These are phyloP conservation scores for Calonectria crousiana DNA, from an alignment of 2,329 filamentous ascomycete species.

Conservation along the genomic window DNA sequence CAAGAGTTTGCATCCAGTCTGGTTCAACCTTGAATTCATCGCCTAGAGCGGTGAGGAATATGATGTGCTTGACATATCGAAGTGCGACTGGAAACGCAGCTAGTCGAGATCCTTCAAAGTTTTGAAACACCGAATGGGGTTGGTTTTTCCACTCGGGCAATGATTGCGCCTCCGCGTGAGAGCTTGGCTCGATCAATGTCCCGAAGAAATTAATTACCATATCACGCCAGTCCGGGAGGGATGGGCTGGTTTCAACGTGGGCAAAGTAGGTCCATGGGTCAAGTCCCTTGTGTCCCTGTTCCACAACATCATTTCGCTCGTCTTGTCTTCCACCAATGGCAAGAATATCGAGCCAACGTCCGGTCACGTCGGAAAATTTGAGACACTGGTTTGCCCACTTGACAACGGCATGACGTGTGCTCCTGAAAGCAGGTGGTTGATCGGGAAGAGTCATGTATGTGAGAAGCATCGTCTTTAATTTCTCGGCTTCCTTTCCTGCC, in stretches of 20 bases:
- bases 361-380: constrained; percentile 81
- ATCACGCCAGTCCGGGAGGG: constrained; percentile 64
- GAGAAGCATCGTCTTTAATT: constrained; percentile 69
- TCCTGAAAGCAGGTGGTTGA: constrained; percentile 69
- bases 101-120: constrained; percentile 60
- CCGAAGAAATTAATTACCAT: constrained; percentile 65
- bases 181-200: constrained; percentile 46
- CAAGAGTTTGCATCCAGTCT: constrained; percentile 87
- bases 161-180: constrained; percentile 52
- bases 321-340: constrained; percentile 76
- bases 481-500: constrained; percentile 43
- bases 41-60: constrained; percentile 63
- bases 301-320: constrained; percentile 84
- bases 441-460: constrained; percentile 73
- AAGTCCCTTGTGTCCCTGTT: constrained; percentile 90
- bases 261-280: constrained; percentile 72
- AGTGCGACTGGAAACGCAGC: constrained; percentile 77
- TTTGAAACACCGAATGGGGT: constrained; percentile 51
- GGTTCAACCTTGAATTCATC: constrained; percentile 72
- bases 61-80: constrained; percentile 71
- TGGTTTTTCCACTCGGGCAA: constrained; percentile 26
- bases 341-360: constrained; percentile 89
- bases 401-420: constrained; percentile 83
- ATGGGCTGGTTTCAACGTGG: constrained; percentile 55
- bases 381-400: constrained; percentile 93